A percentile compares a stretch with the other conserved stretches of the same genome.
Evolutionary conservation across 2,329 filamentous ascomycete species (phyloP).

Genomic region (Cyphellophora attinorum): DNA sequence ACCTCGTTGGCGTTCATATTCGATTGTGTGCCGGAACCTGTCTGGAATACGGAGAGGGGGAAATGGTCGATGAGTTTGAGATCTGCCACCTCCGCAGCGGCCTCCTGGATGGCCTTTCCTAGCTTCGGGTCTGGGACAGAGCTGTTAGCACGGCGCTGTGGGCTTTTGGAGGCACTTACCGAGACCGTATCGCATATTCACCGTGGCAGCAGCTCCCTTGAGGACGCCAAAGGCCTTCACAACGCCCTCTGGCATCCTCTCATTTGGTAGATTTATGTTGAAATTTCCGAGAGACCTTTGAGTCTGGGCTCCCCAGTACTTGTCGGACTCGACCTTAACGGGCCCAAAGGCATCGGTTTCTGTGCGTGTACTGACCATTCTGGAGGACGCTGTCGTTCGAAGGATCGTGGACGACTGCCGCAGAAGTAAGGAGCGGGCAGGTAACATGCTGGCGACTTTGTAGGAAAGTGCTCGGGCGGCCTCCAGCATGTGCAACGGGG

Average conservation of each 20-base stretch:
- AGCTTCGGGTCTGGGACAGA: constrained; percentile 66
- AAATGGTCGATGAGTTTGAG: constrained; percentile 95
- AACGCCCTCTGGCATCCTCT: constrained; percentile 92
- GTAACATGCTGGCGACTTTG: too few species aligned
- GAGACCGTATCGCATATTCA: constrained; percentile 91
- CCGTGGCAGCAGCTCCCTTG: constrained; percentile 89
- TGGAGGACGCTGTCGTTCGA: too few species aligned
- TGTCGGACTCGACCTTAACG: constrained; percentile 67
- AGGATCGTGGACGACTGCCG: too few species aligned
- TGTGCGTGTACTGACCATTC: constrained; percentile 49
- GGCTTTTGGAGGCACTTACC: constrained; percentile 31
- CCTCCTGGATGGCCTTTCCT: constrained; percentile 87
- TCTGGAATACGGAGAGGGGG: constrained; percentile 98
- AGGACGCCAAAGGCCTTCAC: constrained; percentile 91
- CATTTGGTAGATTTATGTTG: constrained; percentile 97
- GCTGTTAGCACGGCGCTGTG: constrained; percentile 9
- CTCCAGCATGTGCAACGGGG: too few species aligned
- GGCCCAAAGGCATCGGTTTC: constrained; percentile 98
- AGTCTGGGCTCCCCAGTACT: constrained; percentile 72
- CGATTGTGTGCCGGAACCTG: constrained; percentile 94
- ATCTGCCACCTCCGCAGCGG: constrained; percentile 83
- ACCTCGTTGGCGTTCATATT: constrained; percentile 99
- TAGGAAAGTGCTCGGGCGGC: too few species aligned
- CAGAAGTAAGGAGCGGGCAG: too few species aligned
- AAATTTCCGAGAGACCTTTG: constrained; percentile 81